Conservation (phyloP, 2,329 filamentous ascomycete genomes). For the Coniochaeta sp. region DNA sequence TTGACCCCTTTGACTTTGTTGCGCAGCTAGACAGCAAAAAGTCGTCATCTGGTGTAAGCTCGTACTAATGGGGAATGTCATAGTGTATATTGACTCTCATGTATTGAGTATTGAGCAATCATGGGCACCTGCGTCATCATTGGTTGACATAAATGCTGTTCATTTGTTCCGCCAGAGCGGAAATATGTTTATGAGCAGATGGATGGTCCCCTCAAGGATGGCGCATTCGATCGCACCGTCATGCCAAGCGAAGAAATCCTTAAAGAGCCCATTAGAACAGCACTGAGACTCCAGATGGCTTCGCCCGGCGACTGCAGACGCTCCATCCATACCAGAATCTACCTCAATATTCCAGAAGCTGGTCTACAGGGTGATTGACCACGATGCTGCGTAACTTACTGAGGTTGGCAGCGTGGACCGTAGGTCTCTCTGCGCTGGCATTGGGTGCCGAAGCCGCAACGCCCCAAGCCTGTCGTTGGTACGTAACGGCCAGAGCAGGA, state of each 20-base stretch:
- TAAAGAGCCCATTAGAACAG: neutral
- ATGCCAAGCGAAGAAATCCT: neutral
- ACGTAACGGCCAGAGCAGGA: neutral
- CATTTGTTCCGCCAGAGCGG: neutral
- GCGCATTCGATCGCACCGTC: neutral
- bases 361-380: neutral
- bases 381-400: neutral
- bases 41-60: neutral
- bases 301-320: neutral
- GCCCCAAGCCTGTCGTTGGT: neutral
- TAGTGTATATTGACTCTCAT: neutral
- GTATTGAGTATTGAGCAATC: neutral
- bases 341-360: neutral
- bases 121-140: neutral
- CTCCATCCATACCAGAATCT: neutral
- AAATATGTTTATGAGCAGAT: neutral
- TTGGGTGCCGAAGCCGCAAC: neutral
- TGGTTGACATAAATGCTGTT: neutral
- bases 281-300: neutral
- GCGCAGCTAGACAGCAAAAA: neutral
- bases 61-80: neutral
- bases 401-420: neutral
- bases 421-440: neutral
- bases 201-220: neutral
- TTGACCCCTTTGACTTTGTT: neutral